Percentiles rank a stretch among this genome's conserved stretches.
Conservation (phyloP, 2,329 filamentous ascomycete species). For the Neofusicoccum kwambonambiense region DNA sequence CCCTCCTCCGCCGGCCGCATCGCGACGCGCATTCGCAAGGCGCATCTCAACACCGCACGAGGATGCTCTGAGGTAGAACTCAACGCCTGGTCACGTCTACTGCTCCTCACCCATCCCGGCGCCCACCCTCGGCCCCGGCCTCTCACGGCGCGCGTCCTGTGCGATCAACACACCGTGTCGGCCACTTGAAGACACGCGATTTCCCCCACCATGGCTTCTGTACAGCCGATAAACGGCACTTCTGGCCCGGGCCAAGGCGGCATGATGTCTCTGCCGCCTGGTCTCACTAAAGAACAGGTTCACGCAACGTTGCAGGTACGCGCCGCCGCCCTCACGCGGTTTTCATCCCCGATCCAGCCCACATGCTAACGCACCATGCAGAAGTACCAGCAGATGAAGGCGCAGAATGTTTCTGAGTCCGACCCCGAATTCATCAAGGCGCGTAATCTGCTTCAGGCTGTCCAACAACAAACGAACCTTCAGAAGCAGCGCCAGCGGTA, state of each 20-base stretch:
- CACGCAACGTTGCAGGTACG: constrained; percentile 71
- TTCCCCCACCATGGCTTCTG: constrained; percentile 66
- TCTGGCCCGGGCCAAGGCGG: constrained; percentile 46
- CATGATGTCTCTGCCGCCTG: constrained; percentile 61
- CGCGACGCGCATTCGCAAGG: constrained; percentile 11
- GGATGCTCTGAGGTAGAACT: constrained; percentile 16
- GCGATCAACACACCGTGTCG: constrained; percentile 2
- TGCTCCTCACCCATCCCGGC: background rate
- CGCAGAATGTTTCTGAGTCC: constrained; percentile 72
- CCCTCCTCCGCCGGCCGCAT: constrained; percentile 16
- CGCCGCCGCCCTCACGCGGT: constrained; percentile 20
- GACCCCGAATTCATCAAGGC: constrained; percentile 88
- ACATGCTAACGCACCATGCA: constrained; percentile 47
- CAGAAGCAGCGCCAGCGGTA: constrained; percentile 42
- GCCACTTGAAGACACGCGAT: constrained; percentile 3
- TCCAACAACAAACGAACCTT: constrained; percentile 64
- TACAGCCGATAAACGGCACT: constrained; percentile 69
- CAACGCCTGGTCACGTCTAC: background rate
- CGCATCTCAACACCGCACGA: constrained; percentile 16
- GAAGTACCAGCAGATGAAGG: constrained; percentile 90
- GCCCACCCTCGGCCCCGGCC: constrained; percentile 1
- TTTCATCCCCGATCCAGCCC: constrained; percentile 6
- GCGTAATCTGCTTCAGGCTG: constrained; percentile 69
- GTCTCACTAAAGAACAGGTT: constrained; percentile 73
- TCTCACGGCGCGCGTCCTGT: constrained; percentile 8